These are phyloP conservation scores for Lophiostoma macrostomum DNA, from an alignment of 495 filamentous ascomycete species.

Conservation along the genomic window DNA sequence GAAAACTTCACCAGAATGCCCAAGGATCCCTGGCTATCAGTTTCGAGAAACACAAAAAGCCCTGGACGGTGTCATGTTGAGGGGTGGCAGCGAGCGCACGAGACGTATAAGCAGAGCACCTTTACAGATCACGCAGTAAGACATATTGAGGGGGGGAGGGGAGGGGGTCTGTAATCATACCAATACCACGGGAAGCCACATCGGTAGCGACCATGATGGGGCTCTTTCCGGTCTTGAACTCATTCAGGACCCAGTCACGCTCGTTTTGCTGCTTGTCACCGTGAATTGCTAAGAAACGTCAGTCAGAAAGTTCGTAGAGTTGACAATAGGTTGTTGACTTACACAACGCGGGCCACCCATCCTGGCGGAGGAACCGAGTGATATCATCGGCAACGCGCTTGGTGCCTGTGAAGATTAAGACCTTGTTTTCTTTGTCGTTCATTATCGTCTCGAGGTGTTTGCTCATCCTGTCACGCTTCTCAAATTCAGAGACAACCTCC, in stretches of 20 bases:
- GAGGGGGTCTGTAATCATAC: conserved; percentile 78
- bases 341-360: conserved; percentile 98
- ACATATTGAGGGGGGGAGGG: conserved; percentile 50
- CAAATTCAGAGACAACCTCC: conserved; percentile 90
- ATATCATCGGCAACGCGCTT: conserved; percentile 99
- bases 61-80: conserved; percentile 80
- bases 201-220: conserved; percentile 98
- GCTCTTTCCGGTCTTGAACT: conserved; percentile 96
- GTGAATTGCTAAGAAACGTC: conserved; percentile 75
- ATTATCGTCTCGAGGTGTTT: conserved; percentile 98
- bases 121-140: conserved; percentile 54
- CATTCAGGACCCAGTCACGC: conserved; percentile 98
- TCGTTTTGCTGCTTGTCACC: conserved; percentile 99
- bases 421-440: conserved; percentile 91
- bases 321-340: conserved; percentile 43
- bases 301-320: conserved; percentile 39
- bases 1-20: conserved; percentile 73
- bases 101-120: conserved; percentile 85
- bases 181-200: conserved; percentile 98
- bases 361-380: conserved; percentile 96
- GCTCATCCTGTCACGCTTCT: conserved; percentile 96
- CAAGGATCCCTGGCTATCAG: conserved; percentile 73
- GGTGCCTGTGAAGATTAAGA: conserved; percentile 93
- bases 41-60: conserved; percentile 76
- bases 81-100: conserved; percentile 69